Evolutionary conservation across 2,329 filamentous ascomycete species (phyloP).

Genomic region (Talaromyces sp.): DNA sequence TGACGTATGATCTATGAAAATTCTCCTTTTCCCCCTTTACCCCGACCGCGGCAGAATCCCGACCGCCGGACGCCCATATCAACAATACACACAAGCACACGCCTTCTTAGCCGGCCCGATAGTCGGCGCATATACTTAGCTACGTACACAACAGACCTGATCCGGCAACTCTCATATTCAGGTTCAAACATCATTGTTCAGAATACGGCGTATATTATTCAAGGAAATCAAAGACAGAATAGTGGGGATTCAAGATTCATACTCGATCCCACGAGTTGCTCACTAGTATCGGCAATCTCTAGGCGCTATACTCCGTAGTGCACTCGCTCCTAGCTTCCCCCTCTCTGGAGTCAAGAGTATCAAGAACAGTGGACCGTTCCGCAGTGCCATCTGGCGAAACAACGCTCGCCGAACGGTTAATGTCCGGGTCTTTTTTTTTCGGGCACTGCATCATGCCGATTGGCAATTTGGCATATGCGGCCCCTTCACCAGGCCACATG

Average conservation of each 20-base stretch:
- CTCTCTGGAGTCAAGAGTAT: neutral
- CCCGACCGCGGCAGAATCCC: neutral
- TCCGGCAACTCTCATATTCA: neutral
- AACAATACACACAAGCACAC: neutral
- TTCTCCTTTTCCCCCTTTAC: neutral
- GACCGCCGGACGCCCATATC: neutral
- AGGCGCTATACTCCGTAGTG: neutral
- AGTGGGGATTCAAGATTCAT: neutral
- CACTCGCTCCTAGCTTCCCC: neutral
- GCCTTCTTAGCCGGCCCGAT: neutral
- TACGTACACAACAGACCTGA: neutral
- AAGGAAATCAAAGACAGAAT: neutral
- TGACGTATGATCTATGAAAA: neutral
- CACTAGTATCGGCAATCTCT: neutral
- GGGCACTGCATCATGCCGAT: neutral
- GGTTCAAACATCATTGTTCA: neutral
- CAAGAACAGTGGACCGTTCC: neutral
- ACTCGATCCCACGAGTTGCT: neutral
- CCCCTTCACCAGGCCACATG: neutral
- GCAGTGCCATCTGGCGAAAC: neutral
- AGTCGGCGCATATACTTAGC: too few relatives aligned
- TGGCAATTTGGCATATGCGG: neutral
- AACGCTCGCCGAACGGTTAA: neutral
- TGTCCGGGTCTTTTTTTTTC: neutral
- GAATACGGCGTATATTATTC: neutral